Base-by-base conservation (phyloP, 177 flowering plant species). In the Vitis hybrid region DNA sequence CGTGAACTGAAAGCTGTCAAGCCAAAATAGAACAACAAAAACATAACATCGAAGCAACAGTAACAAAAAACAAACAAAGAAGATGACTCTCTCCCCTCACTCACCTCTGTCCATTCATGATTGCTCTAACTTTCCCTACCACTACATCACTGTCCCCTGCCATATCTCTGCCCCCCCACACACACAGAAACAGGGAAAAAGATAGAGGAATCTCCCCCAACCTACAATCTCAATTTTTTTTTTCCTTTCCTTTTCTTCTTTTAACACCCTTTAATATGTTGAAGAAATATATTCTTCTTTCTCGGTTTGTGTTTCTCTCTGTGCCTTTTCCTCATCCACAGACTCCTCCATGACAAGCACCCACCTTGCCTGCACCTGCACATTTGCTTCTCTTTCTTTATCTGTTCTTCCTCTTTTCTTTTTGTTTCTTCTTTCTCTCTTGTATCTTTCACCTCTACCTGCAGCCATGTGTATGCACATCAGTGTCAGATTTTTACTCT, bases 281-380 rank as follows among this genome's bases (percentile, higher is more conserved):
- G 54, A 71, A 70, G 69, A 67, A 75, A 75, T 40, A 75, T 65
- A 69, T 66, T 77, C 60, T 46, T 74, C 64, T 62, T 80, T 68
- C 69, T 77, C n/a, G 70, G 21, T 74, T 71, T 82, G 74, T 73
- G 83, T 63, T 78, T 77, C 57, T 76, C 74, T 72, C 75, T 79
- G 24, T 74, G 74, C 73, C 69, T 78, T 71, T 66, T 81, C 57
- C 74, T 82, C 80, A 74, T 79, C 86, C 73, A 72, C 75, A 77
- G 62, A 64, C 56, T 69, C 70, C 56, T 78, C 75, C 81, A 82
- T 68, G 86, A 78, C n/a, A 80, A 73, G 74, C 90, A 84, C 66
- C 82, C 84, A 51, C 75, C 78, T 72, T 76, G 75, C 64, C 63
- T 74, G 70, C 67, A 48, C 63, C 75, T 79, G 71, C 80, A 68